A percentile compares a stretch with the other conserved stretches of the same genome.
Evolutionary conservation across 495 filamentous ascomycete species (phyloP).

Genomic region (Xanthoparmelia taractica): DNA sequence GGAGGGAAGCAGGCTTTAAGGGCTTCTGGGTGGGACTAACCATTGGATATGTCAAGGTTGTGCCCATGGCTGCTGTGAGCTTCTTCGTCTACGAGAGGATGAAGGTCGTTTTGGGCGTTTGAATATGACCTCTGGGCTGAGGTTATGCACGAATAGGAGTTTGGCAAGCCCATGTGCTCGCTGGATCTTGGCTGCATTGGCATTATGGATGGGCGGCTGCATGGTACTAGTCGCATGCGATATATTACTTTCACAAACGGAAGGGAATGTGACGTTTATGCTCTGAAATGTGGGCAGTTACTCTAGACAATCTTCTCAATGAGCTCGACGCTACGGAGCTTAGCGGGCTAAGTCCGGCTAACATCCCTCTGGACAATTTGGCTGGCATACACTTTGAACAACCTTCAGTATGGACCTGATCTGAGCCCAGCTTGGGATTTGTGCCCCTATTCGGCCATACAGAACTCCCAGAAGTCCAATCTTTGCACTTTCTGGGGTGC

Average conservation of each 20-base stretch:
- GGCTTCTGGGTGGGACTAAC: conserved; percentile 91
- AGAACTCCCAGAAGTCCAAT: too few species aligned
- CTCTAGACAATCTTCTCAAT: too few species aligned
- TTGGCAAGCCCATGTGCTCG: neutral
- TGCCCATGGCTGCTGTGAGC: conserved; percentile 80
- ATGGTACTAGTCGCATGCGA: neutral
- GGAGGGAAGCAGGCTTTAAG: conserved; percentile 61
- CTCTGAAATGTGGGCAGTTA: too few species aligned
- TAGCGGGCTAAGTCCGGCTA: too few species aligned
- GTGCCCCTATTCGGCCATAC: too few species aligned
- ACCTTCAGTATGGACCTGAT: too few species aligned
- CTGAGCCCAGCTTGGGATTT: too few species aligned
- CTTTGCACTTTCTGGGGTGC: too few species aligned
- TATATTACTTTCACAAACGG: neutral
- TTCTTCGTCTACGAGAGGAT: conserved; percentile 65
- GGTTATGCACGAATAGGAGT: neutral
- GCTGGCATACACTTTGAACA: too few species aligned
- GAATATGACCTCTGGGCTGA: conserved; percentile 36
- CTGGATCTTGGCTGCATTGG: neutral
- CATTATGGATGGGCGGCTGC: neutral
- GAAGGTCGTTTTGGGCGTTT: conserved; percentile 39
- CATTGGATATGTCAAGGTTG: conserved; percentile 90
- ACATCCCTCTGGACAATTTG: too few species aligned
- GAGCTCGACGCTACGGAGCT: too few species aligned
- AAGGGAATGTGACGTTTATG: neutral